A percentile compares a stretch with the other conserved stretches of the same genome.
These are phyloP conservation scores for Dunaliella primolecta DNA, from an alignment of 139 green algal species.

Conservation along the genomic window DNA sequence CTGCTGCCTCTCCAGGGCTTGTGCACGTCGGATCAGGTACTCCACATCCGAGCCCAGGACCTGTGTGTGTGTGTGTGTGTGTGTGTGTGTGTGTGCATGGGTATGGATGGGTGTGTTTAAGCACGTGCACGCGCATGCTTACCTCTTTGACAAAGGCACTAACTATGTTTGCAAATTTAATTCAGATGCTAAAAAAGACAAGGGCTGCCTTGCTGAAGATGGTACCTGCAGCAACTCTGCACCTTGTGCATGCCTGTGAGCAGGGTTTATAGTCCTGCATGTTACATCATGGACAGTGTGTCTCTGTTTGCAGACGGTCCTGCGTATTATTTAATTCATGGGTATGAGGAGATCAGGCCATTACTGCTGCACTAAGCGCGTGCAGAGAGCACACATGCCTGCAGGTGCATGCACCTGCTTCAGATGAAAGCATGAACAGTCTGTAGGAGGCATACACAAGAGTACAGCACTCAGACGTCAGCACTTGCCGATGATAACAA, in stretches of 20 bases:
- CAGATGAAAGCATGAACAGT: too few relatives aligned
- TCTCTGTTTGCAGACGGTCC: not conserved
- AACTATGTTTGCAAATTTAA: not conserved
- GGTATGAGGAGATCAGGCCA: too few relatives aligned
- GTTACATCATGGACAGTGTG: not conserved
- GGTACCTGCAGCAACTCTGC: too few relatives aligned
- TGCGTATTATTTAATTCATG: not conserved
- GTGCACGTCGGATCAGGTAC: conserved; percentile 13
- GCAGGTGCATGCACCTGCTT: too few relatives aligned
- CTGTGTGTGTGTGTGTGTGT: conserved; percentile 12
- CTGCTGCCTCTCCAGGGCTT: conserved; percentile 9
- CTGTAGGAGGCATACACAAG: too few relatives aligned
- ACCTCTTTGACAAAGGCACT: not conserved
- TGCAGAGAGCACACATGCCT: too few relatives aligned
- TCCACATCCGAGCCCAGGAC: conserved; percentile 10
- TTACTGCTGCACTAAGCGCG: too few relatives aligned
- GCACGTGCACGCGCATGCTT: not conserved
- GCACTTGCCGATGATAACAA: too few relatives aligned
- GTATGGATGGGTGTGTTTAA: not conserved
- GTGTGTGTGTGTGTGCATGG: conserved; percentile 6
- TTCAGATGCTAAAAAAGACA: not conserved
- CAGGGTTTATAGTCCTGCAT: not conserved
- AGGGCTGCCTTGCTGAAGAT: not conserved
- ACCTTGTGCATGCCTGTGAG: not conserved
- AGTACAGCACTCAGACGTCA: too few relatives aligned